These are phyloP conservation scores for Oryza australiensis DNA, from an alignment of 176 grass and related monocot species.

Conservation along the genomic window DNA sequence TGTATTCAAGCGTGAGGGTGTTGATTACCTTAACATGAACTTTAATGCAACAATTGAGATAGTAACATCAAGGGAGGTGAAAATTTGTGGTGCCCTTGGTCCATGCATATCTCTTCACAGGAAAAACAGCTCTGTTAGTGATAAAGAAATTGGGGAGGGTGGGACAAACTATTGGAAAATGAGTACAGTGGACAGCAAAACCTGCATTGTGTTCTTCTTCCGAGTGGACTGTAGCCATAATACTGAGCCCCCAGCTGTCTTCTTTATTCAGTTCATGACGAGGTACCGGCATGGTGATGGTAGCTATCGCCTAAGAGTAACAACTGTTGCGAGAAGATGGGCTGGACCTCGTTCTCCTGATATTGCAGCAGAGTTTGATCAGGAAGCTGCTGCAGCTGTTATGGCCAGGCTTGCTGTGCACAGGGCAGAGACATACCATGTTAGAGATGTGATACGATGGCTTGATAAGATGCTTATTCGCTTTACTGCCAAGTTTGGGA, in stretches of 20 bases:
- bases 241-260: slow-evolving; percentile 75
- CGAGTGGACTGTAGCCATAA: slow-evolving; percentile 62
- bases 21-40: slow-evolving; percentile 78
- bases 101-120: slow-evolving; percentile 71
- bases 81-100: slow-evolving; percentile 95
- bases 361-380: slow-evolving; percentile 85
- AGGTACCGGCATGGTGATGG: slow-evolving; percentile 80
- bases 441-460: slow-evolving; percentile 91
- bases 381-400: slow-evolving; percentile 90
- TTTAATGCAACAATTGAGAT: slow-evolving; percentile 83
- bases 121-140: slow-evolving; percentile 77
- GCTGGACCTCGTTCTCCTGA: slow-evolving; percentile 72
- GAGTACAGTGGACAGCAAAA: slow-evolving; percentile 76
- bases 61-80: slow-evolving; percentile 90
- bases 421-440: slow-evolving; percentile 83
- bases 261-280: slow-evolving; percentile 99
- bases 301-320: slow-evolving; percentile 76
- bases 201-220: slow-evolving; percentile 89
- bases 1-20: slow-evolving; percentile 66
- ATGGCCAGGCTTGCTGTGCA: slow-evolving; percentile 88
- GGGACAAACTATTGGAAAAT: slow-evolving; percentile 88
- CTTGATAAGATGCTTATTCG: slow-evolving; percentile 99
- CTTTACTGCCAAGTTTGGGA: slow-evolving; percentile 96
- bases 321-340: slow-evolving; percentile 95
- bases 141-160: slow-evolving; percentile 89